phyloP scores from a whole-genome alignment of 805 yeast genomes.

The Lipomyces orientalis region DNA sequence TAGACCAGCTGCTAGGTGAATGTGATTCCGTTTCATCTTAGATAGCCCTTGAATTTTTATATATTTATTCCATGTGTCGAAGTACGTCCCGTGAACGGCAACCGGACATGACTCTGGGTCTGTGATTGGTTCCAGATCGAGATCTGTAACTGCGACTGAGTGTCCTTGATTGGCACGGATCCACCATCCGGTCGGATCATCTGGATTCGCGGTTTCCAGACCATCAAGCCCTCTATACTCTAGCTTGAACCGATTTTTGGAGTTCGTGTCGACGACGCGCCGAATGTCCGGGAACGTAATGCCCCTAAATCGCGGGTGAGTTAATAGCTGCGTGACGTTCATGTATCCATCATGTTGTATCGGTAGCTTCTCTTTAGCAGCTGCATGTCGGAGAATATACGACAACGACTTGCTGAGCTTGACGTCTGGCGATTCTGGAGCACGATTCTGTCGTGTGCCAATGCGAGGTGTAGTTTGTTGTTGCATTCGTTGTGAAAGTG shows the following conservation, averaged over 20 bases:
- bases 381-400: constrained; percentile 85
- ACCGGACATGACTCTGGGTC: constrained; percentile 52
- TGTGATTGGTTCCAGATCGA: constrained; percentile 51
- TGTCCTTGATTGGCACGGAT: constrained; percentile 98
- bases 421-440: constrained; percentile 18
- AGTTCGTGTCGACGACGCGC: constrained; percentile 66
- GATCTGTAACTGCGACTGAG: constrained; percentile 57
- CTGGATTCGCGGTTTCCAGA: constrained; percentile 17
- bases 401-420: constrained; percentile 72
- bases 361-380: constrained; percentile 64
- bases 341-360: constrained; percentile 76
- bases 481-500: not conserved
- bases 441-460: not conserved
- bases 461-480: not conserved
- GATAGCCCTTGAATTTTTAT: constrained; percentile 61
- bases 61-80: constrained; percentile 49
- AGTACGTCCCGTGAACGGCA: constrained; percentile 82
- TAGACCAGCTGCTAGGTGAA: constrained; percentile 77
- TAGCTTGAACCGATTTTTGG: constrained; percentile 72
- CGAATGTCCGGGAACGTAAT: constrained; percentile 63
- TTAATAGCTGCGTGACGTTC: constrained; percentile 57
- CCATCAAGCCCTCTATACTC: constrained; percentile 42
- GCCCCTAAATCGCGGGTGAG: constrained; percentile 63
- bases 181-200: constrained; percentile 29
- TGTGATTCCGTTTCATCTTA: constrained; percentile 78